These are phyloP conservation scores for Aspergillus asperescens DNA, from an alignment of 495 filamentous ascomycete species.

Conservation along the genomic window DNA sequence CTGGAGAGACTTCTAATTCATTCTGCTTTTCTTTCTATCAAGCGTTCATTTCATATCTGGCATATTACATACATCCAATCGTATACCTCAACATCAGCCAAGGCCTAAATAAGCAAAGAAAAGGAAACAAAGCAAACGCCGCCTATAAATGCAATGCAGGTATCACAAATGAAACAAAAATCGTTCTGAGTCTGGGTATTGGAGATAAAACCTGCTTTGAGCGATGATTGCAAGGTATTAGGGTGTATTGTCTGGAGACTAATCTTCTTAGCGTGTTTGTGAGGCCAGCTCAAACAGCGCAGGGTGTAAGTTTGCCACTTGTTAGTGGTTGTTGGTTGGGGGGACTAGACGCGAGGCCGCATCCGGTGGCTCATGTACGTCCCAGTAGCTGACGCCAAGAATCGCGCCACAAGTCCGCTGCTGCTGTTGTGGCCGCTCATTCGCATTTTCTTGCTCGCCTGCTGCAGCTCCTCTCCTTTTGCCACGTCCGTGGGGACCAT, in stretches of 20 bases:
- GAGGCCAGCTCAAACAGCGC: conserved; percentile 11
- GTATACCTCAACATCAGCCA: neutral
- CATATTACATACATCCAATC: conserved; percentile 10
- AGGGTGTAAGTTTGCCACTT: neutral
- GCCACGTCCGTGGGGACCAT: conserved; percentile 12
- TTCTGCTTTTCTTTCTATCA: neutral
- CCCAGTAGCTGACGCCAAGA: conserved; percentile 40
- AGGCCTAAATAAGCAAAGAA: neutral
- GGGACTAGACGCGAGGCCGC: conserved; percentile 29
- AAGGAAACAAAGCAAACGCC: neutral
- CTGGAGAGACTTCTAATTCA: neutral
- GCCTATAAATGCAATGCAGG: conserved; percentile 7
- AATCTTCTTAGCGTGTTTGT: conserved; percentile 4
- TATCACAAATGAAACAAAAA: conserved; percentile 3
- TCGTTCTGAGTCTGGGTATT: conserved; percentile 6
- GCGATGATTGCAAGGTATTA: conserved; percentile 7
- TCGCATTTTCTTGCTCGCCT: conserved; percentile 43
- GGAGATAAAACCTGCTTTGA: conserved; percentile 7
- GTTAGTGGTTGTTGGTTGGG: conserved; percentile 3
- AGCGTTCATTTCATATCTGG: conserved; percentile 1
- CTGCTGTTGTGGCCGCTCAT: conserved; percentile 22
- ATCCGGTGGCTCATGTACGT: conserved; percentile 42
- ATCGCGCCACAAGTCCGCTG: conserved; percentile 39
- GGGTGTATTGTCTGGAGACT: conserved; percentile 4
- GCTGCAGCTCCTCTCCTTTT: conserved; percentile 29